A percentile compares a stretch with the other conserved stretches of the same genome.
phyloP scores from a whole-genome alignment of 495 filamentous ascomycete species.

The Annulohypoxylon moriforme region DNA sequence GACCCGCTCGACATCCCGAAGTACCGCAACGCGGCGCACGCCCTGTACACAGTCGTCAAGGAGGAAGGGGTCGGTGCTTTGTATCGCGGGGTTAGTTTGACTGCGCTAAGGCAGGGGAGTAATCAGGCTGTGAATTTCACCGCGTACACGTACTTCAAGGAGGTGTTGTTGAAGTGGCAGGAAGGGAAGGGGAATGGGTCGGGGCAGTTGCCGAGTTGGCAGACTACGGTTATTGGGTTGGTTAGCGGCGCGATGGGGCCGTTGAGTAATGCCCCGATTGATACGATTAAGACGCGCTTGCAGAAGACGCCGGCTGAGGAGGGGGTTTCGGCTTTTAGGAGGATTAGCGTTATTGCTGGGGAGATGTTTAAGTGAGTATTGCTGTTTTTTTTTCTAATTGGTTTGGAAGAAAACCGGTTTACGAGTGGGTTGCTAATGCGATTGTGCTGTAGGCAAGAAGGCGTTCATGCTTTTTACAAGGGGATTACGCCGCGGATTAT shows the following conservation, averaged over 20 bases:
- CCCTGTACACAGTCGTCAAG: slow-evolving; percentile 87
- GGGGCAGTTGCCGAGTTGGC: slow-evolving; percentile 76
- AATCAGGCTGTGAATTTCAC: slow-evolving; percentile 99
- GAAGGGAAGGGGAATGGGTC: slow-evolving; percentile 42
- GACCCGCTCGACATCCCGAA: slow-evolving; percentile 92
- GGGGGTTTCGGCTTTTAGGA: slow-evolving; percentile 79
- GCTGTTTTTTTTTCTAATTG: not conserved
- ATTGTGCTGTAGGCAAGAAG: slow-evolving; percentile 72
- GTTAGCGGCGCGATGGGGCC: slow-evolving; percentile 95
- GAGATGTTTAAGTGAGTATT: slow-evolving; percentile 88
- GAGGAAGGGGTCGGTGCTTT: slow-evolving; percentile 90
- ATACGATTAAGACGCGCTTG: slow-evolving; percentile 97
- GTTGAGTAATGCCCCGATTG: slow-evolving; percentile 95
- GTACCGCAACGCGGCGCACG: slow-evolving; percentile 97
- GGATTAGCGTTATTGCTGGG: slow-evolving; percentile 80
- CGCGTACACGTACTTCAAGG: slow-evolving; percentile 94
- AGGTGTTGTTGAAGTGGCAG: slow-evolving; percentile 75
- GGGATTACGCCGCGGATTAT: slow-evolving; percentile 98
- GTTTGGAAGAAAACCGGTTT: not conserved
- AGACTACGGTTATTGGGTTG: slow-evolving; percentile 91
- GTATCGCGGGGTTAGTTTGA: slow-evolving; percentile 93
- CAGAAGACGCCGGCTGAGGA: slow-evolving; percentile 87
- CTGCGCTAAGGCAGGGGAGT: slow-evolving; percentile 90
- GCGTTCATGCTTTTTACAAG: slow-evolving; percentile 95
- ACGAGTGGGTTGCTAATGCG: slow-evolving; percentile 7